These are phyloP conservation scores for Elaeis oleifera DNA, from an alignment of 202 grass and related monocot species.

Conservation along the genomic window DNA sequence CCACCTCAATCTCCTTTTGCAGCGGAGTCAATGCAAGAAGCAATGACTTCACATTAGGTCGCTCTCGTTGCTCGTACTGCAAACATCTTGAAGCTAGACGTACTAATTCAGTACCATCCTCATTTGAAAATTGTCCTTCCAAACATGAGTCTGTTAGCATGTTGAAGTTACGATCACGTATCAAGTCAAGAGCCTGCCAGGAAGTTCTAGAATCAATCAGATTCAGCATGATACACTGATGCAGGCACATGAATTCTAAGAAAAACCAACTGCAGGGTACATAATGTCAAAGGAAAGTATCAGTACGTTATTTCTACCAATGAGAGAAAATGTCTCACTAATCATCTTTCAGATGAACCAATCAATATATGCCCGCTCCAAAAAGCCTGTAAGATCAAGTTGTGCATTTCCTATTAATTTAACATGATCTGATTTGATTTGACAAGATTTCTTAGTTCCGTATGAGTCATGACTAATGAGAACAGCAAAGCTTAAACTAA, in stretches of 20 bases:
- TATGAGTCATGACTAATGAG: too few relatives aligned
- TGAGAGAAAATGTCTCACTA: too few relatives aligned
- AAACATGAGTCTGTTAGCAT: slow-evolving; percentile 95
- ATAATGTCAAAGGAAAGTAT: neutral
- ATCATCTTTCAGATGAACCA: too few relatives aligned
- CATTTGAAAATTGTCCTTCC: slow-evolving; percentile 94
- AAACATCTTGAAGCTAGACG: slow-evolving; percentile 95
- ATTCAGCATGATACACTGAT: neutral
- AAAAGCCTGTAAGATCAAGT: too few relatives aligned
- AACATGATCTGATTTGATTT: too few relatives aligned
- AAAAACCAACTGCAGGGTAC: neutral
- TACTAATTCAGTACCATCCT: slow-evolving; percentile 93
- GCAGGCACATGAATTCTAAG: neutral
- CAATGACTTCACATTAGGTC: slow-evolving; percentile 86
- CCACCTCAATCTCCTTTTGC: slow-evolving; percentile 82
- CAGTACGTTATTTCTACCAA: too few relatives aligned
- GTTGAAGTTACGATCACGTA: slow-evolving; percentile 90
- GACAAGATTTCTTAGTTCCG: too few relatives aligned
- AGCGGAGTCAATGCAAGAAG: slow-evolving; percentile 75
- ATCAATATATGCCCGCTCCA: too few relatives aligned
- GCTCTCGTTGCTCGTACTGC: slow-evolving; percentile 90
- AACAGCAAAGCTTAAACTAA: too few relatives aligned
- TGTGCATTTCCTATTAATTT: too few relatives aligned
- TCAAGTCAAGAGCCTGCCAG: slow-evolving; percentile 88
- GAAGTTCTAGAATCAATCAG: slow-evolving; percentile 14